A percentile compares a stretch with the other conserved stretches of the same genome.
Evolutionary conservation across 257 asterid genomes (phyloP).

Genomic region (Solanum bulbocastanum): DNA sequence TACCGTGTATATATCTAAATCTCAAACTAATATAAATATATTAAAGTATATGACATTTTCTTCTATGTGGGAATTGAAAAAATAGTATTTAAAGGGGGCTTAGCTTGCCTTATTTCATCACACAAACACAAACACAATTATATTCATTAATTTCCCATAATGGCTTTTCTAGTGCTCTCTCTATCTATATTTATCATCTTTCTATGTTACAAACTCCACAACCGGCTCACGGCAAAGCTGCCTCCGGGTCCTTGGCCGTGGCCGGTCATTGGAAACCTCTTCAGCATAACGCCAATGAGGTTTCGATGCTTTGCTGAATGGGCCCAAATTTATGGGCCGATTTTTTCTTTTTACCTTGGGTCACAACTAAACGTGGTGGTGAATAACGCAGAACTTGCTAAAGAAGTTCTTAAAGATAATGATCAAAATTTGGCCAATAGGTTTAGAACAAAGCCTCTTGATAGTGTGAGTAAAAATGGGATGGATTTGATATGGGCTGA

Average conservation of each 20-base stretch:
- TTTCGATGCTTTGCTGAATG: constrained; percentile 24
- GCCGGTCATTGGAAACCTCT: constrained; percentile 26
- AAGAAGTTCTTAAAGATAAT: constrained; percentile 24
- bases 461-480: constrained; percentile 58
- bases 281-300: constrained; percentile 13
- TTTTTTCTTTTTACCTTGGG: constrained; percentile 23
- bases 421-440: constrained; percentile 27
- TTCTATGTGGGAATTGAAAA: neutral
- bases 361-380: constrained; percentile 26
- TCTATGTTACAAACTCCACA: constrained; percentile 30
- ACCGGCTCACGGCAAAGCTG: constrained; percentile 26
- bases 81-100: neutral
- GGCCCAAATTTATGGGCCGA: constrained; percentile 21
- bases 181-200: constrained; percentile 13
- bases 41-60: neutral
- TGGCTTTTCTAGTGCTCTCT: constrained; percentile 20
- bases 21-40: neutral
- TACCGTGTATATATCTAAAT: neutral
- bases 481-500: constrained; percentile 87
- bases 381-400: constrained; percentile 17
- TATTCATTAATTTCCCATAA: neutral
- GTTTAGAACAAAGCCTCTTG: constrained; percentile 12
- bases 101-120: neutral
- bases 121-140: neutral
- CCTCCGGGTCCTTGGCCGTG: constrained; percentile 27